A percentile compares a stretch with the other conserved stretches of the same genome.
These are phyloP conservation scores for Prorocentrum cordatum DNA, from an alignment of 169 alveolate species.

Conservation along the genomic window DNA sequence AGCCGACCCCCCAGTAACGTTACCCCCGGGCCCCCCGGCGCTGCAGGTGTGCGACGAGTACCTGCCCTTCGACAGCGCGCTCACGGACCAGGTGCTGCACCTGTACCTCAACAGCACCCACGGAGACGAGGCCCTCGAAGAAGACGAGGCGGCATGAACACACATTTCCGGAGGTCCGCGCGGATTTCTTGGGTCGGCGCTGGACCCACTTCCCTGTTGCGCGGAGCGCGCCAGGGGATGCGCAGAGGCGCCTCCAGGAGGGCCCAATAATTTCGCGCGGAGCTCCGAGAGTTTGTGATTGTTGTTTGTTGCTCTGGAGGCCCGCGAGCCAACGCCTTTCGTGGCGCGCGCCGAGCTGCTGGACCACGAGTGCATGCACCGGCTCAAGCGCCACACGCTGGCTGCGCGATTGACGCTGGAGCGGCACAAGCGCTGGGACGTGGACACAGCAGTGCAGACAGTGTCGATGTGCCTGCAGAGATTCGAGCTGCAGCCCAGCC, in stretches of 20 bases:
- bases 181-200: too few species aligned
- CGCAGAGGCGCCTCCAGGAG: too few species aligned
- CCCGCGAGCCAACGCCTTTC: background rate
- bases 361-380: constrained; percentile 55
- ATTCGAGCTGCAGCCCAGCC: too few species aligned
- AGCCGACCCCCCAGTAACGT: background rate
- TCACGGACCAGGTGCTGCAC: constrained; percentile 43
- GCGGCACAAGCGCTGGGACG: constrained; percentile 57
- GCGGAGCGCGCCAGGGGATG: too few species aligned
- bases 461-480: constrained; percentile 36
- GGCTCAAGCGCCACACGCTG: constrained; percentile 28
- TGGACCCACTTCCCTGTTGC: too few species aligned
- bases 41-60: background rate
- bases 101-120: constrained; percentile 39
- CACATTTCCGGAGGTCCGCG: too few species aligned
- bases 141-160: too few species aligned
- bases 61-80: constrained; percentile 19
- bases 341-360: background rate
- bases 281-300: too few species aligned
- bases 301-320: too few species aligned
- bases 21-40: background rate
- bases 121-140: too few species aligned
- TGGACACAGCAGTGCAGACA: constrained; percentile 65
- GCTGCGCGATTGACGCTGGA: constrained; percentile 60
- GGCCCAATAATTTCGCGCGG: too few species aligned